These are phyloP conservation scores for barley (Hordeum vulgare) DNA, from an alignment of 176 grass and related monocot genomes.

Conservation along the genomic window MorexV3_pseudomolecules_assembly NC_058522.1:16579093-16579592, in stretches of 20 bases:
- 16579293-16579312: background rate
- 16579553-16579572: background rate
- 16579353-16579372: background rate
- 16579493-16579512: background rate
- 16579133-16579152: conserved; percentile 42
- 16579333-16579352: background rate
- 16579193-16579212: background rate
- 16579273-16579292: background rate
- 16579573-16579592: background rate
- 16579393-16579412: background rate
- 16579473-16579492: background rate
- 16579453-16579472: background rate
- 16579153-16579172: conserved; percentile 33
- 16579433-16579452: background rate
- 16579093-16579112: conserved; percentile 17
- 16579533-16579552: background rate
- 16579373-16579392: background rate
- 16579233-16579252: background rate
- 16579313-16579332: background rate
- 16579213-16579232: background rate
- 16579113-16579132: conserved; percentile 40
- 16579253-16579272: background rate
- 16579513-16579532: background rate
- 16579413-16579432: background rate
- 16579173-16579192: background rate